Evolutionary conservation across 768 basidiomycete genomes (phyloP), one percentile per base, ranked within the genome.

Genomic region (Lactifluus subvellereus): DNA sequence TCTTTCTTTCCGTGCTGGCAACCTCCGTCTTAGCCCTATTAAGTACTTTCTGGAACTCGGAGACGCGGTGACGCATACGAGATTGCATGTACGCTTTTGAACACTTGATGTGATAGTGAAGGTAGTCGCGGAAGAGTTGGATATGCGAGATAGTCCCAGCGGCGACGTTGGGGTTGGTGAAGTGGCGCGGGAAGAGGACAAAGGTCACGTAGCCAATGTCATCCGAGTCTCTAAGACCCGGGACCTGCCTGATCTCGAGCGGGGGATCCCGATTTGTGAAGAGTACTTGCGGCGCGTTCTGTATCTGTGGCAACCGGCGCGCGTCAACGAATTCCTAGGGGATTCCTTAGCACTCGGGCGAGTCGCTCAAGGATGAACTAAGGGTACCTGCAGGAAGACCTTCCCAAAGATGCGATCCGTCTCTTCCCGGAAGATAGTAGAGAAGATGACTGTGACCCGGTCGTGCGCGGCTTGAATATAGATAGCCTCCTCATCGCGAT

Each of bases 31-130:
- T 98, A 8, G 97, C 95, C 55, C 97, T 80, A 72, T 98, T 98
- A 71, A 99, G 76, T 56, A 99, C 86, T 75, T 94, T 94, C 76
- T 93, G 90, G 80, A 99, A 98, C 75, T 97, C 93, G 1, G 89
- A 84, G 13, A 97, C 97, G 10, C 97, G 86, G 69, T 88, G 82
- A 64, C 97, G 82, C 94, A 98, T 95, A 50, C 97, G 82, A 3
- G 93, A 95, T 76, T 98, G 96, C 93, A 99, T 96, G 77, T 99
- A 98, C 0, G 96, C 97, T 75, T 98, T 98, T 57, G 89, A 94
- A 73, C 94, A 95, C 71, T 96, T 98, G 82, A 99, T 97, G 72
- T 98, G 96, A 75, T 98, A 98, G 76, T 99, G 97, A n/a, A 99
- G 80, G 72, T 98, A 98, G 74, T 98, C 94, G 60, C 97, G 85